These are phyloP conservation scores for Closterium sp. DNA, from an alignment of 139 green algal species.

Conservation along the genomic window DNA sequence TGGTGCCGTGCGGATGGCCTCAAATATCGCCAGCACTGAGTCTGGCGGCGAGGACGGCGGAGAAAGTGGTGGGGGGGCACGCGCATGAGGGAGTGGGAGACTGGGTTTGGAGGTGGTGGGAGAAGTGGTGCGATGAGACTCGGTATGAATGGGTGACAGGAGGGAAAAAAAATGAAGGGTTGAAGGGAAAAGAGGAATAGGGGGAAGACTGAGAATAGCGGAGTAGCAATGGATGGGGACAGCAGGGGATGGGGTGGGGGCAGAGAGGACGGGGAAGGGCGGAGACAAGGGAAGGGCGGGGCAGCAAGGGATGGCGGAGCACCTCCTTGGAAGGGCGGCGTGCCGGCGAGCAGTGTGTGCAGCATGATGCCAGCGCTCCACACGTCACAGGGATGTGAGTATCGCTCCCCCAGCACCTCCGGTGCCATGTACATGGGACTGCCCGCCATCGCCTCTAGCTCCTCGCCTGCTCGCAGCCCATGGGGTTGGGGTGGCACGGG, in stretches of 20 bases:
- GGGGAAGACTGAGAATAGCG: no score
- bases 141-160: no score
- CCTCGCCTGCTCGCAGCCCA: neutral
- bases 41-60: neutral
- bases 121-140: no score
- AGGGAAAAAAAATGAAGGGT: no score
- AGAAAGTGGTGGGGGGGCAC: neutral
- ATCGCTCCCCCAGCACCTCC: neutral
- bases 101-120: no score
- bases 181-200: no score
- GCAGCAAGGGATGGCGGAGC: no score
- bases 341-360: neutral
- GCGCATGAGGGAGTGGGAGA: neutral
- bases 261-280: no score
- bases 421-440: slow-evolving; percentile 6
- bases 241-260: no score
- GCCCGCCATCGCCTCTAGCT: neutral
- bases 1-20: neutral
- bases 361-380: slow-evolving; percentile 7
- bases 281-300: no score
- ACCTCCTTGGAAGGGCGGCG: slow-evolving; percentile 6
- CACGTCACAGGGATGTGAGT: neutral
- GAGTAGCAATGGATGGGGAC: neutral
- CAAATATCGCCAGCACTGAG: neutral
- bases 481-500: no score